Evolutionary conservation across 2,329 filamentous ascomycete genomes (phyloP).

Genomic region (Fusarium cicatricum): DNA sequence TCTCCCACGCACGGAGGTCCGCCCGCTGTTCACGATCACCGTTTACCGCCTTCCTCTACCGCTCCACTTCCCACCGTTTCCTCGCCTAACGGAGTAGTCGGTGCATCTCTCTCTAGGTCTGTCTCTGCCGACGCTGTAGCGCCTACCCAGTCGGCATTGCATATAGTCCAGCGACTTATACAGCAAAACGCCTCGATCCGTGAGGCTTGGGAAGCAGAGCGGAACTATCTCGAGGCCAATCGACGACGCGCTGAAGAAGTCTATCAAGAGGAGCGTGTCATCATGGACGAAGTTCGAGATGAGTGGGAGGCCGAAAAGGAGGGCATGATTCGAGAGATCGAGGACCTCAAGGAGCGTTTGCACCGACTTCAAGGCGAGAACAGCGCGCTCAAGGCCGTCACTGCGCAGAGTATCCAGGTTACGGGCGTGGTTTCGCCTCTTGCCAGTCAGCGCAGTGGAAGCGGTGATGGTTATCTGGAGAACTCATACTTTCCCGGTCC

Average conservation of each 20-base stretch:
- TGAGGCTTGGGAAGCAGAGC: constrained; percentile 63
- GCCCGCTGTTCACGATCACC: constrained; percentile 18
- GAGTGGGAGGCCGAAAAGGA: constrained; percentile 57
- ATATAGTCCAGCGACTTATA: constrained; percentile 51
- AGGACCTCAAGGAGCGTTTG: constrained; percentile 51
- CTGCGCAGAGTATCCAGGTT: constrained; percentile 42
- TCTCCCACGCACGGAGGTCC: constrained; percentile 32
- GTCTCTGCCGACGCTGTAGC: constrained; percentile 44
- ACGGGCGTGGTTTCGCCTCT: constrained; percentile 45
- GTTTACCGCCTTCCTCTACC: constrained; percentile 33
- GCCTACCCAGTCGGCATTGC: constrained; percentile 45
- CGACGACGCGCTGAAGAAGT: constrained; percentile 62
- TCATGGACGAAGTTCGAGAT: constrained; percentile 61
- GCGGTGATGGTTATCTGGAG: constrained; percentile 36
- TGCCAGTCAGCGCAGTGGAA: constrained; percentile 40
- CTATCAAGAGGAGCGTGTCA: constrained; percentile 61
- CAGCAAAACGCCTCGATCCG: constrained; percentile 55
- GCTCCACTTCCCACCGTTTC: constrained; percentile 34
- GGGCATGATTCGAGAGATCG: constrained; percentile 52
- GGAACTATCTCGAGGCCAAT: constrained; percentile 62
- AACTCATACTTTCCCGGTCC: constrained; percentile 36
- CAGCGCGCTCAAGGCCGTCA: constrained; percentile 44
- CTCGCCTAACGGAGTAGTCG: constrained; percentile 28
- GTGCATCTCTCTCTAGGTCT: constrained; percentile 41
- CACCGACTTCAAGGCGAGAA: constrained; percentile 50